Evolutionary conservation across 2,329 filamentous ascomycete species (phyloP), one percentile per base, ranked within the genome.

Genomic region (Purpureocillium takamizusanense): DNA sequence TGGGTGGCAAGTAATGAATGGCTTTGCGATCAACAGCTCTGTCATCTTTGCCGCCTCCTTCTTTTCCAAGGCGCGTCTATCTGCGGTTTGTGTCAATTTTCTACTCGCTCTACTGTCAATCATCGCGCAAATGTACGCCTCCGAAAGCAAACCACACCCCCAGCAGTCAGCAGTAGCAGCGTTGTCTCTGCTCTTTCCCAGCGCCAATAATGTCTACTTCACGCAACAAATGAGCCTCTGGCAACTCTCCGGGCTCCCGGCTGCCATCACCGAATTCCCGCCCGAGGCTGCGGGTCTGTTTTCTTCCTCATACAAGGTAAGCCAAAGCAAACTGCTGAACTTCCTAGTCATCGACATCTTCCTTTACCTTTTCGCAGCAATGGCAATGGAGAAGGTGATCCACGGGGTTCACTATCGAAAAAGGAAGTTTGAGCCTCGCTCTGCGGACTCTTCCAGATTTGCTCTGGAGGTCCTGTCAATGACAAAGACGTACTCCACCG

Each of bases 21-120:
- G 74, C 52, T 40, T 65, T 56, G 49, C 56, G 56, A 73, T 81
- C n/a, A 83, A 81, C 4, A 66, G 85, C 14, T 76, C 76, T 31
- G 76, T 70, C n/a, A 70, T 83, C 10, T 82, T 81, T 3, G 59
- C 52, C 2, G 55, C 61, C 0, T 45, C 60, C n/a, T 65, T 62
- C 43, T 65, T 65, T 49, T 51, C 46, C 23, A 53, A 51, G 37
- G 48, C 56, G 3, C 50, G 50, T 7, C 47, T 56, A 10, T 55
- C 55, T 2, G 51, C 56, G 38, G 49, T 61, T 32, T 53, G 54
- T 35, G 51, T 59, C n/a, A 44, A 52, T 7, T 44, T 50, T 2
- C 45, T 51, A 27, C 52, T 56, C 28, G 39, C 58, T 10, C 35
- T 57, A 4, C 42, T 61, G 4, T 52, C 54, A n/a, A 40, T 50